A percentile compares a stretch with the other conserved stretches of the same genome.
These are phyloP conservation scores for Neonectria hederae DNA, from an alignment of 2,329 filamentous ascomycete species.

Conservation along the genomic window DNA sequence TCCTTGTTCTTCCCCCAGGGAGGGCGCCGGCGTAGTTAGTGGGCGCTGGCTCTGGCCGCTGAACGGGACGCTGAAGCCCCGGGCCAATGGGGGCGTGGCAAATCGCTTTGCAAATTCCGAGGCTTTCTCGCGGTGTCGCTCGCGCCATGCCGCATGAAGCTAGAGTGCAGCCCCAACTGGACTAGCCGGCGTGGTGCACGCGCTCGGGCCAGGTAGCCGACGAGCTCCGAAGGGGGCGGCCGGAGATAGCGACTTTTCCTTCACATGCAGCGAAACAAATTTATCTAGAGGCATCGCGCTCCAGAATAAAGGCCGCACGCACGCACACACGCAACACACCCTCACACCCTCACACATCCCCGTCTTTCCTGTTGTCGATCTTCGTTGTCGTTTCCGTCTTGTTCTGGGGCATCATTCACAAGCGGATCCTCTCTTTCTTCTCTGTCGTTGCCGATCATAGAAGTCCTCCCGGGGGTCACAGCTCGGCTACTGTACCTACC, in stretches of 20 bases:
- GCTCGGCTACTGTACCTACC: slow-evolving; percentile 11
- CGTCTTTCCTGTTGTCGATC: slow-evolving; percentile 7
- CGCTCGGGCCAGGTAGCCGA: slow-evolving; percentile 38
- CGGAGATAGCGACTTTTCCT: slow-evolving; percentile 42
- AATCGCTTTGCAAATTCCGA: slow-evolving; percentile 35
- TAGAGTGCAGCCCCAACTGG: slow-evolving; percentile 22
- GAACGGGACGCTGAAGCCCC: slow-evolving; percentile 34
- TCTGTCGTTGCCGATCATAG: slow-evolving; percentile 9
- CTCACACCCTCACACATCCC: background rate
- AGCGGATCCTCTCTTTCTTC: slow-evolving; percentile 4
- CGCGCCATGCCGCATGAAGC: slow-evolving; percentile 20
- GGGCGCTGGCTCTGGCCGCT: slow-evolving; percentile 3
- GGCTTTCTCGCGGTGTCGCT: slow-evolving; percentile 42
- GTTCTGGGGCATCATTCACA: background rate
- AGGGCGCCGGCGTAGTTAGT: background rate
- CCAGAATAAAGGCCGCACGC: slow-evolving; percentile 40
- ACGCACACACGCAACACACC: background rate
- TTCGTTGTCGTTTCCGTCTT: slow-evolving; percentile 13
- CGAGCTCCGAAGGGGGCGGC: slow-evolving; percentile 19
- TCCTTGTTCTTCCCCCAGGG: background rate
- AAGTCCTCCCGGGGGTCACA: background rate
- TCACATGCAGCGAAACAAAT: slow-evolving; percentile 42
- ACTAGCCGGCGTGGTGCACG: slow-evolving; percentile 23
- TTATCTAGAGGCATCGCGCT: slow-evolving; percentile 29
- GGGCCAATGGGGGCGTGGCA: slow-evolving; percentile 35